Percentiles rank a stretch among this genome's conserved stretches.
phyloP scores from a whole-genome alignment of 2,329 filamentous ascomycete species.

The Cordyceps fumosorosea region DNA sequence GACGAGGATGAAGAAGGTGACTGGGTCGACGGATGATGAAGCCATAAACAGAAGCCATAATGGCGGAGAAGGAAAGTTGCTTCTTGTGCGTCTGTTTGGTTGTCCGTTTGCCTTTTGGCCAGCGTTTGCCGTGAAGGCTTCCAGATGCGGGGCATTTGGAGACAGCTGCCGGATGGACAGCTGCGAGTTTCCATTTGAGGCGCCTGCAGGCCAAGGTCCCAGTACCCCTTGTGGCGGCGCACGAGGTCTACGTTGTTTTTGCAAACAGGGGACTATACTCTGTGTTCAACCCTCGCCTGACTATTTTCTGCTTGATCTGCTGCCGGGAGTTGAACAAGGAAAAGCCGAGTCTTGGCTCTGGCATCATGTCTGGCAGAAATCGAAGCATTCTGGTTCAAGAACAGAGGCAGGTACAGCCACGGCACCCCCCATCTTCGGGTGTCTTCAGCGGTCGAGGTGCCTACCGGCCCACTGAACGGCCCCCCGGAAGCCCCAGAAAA shows the following conservation, averaged over 20 bases:
- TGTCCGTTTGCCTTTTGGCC: not conserved
- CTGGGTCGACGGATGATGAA: not conserved
- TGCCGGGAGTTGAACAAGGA: not conserved
- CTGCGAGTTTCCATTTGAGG: not conserved
- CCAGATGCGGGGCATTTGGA: not conserved
- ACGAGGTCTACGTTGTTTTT: not conserved
- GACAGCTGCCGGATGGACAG: not conserved
- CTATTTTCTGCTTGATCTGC: not conserved
- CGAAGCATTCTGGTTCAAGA: not conserved
- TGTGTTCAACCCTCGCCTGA: not conserved
- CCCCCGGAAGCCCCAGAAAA: constrained; percentile 11
- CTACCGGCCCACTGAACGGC: not conserved
- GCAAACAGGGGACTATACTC: not conserved
- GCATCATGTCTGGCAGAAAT: not conserved
- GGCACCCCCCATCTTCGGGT: not conserved
- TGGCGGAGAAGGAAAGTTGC: not conserved
- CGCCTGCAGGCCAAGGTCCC: not conserved
- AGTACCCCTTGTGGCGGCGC: not conserved
- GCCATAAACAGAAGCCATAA: not conserved
- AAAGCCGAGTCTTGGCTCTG: not conserved
- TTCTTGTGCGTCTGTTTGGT: not conserved
- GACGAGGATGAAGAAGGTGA: not conserved
- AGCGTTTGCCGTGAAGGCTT: not conserved
- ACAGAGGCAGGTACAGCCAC: not conserved
- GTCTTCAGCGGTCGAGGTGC: not conserved